Evolutionary conservation across 306 rosid genomes (phyloP).

Genomic region (Vigna mungo): DNA sequence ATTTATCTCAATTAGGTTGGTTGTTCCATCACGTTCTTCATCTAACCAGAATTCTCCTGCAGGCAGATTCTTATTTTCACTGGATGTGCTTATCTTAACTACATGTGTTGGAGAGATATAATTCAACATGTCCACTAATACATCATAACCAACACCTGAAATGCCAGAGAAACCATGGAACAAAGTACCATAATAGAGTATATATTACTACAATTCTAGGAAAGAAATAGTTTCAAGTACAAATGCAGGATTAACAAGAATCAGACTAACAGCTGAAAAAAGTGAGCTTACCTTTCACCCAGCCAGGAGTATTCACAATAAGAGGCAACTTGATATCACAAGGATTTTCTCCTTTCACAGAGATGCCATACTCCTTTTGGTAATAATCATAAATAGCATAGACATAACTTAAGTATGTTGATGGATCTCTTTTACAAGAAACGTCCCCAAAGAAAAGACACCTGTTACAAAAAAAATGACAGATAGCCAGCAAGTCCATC

Average conservation of each 20-base stretch:
- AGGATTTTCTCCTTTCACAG: conserved; percentile 46
- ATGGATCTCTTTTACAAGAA: conserved; percentile 81
- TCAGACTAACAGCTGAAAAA: conserved; percentile 22
- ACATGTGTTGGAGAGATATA: conserved; percentile 77
- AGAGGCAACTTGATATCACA: conserved; percentile 73
- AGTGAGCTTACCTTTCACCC: conserved; percentile 84
- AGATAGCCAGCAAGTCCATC: conserved; percentile 39
- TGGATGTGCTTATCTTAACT: conserved; percentile 72
- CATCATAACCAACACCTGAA: conserved; percentile 83
- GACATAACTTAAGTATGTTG: conserved; percentile 58
- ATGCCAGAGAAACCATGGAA: conserved; percentile 39
- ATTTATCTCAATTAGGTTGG: conserved; percentile 70
- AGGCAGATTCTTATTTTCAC: conserved; percentile 79
- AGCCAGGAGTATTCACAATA: conserved; percentile 87
- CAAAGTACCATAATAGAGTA: conserved; percentile 21
- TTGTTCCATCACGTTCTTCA: conserved; percentile 45
- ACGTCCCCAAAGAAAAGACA: conserved; percentile 88
- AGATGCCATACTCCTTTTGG: conserved; percentile 52
- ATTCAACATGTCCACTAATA: conserved; percentile 78
- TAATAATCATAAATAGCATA: conserved; percentile 68
- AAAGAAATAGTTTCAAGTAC: conserved; percentile 27
- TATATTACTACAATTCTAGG: conserved; percentile 5
- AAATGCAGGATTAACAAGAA: conserved; percentile 26
- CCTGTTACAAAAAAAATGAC: conserved; percentile 52
- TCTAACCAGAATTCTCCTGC: conserved; percentile 83